These are phyloP conservation scores for Huntiella bhutanensis DNA, from an alignment of 2,329 filamentous ascomycete genomes.

Conservation along the genomic window DNA sequence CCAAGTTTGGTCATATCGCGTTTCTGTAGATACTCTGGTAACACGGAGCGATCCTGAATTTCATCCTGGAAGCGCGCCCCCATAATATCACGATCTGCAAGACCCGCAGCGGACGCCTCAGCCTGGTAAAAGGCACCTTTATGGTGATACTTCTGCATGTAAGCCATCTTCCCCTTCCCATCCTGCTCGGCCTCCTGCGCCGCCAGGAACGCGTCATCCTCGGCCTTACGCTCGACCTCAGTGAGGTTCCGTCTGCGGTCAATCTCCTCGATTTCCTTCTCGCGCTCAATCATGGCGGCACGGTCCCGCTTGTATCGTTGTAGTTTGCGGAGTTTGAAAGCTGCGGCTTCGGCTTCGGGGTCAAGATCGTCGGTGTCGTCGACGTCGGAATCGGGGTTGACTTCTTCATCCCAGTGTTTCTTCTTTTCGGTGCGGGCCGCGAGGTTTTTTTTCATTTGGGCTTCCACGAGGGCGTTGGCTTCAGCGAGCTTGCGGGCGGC, in stretches of 20 bases:
- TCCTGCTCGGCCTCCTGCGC: conserved; percentile 66
- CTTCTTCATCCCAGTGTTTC: conserved; percentile 70
- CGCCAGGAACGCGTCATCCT: conserved; percentile 63
- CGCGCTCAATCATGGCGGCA: conserved; percentile 62
- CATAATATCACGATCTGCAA: conserved; percentile 71
- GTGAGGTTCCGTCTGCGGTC: conserved; percentile 77
- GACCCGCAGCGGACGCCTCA: conserved; percentile 53
- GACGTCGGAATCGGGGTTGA: conserved; percentile 51
- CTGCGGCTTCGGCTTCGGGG: conserved; percentile 70
- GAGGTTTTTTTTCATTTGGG: conserved; percentile 68
- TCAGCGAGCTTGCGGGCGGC: conserved; percentile 49
- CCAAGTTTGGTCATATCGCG: conserved; percentile 87
- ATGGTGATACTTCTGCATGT: conserved; percentile 93
- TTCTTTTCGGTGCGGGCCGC: conserved; percentile 56
- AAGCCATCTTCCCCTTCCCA: conserved; percentile 60
- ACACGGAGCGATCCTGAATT: conserved; percentile 56
- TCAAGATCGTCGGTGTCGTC: conserved; percentile 81
- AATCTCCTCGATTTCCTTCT: conserved; percentile 73
- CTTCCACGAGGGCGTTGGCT: conserved; percentile 65
- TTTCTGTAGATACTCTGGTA: conserved; percentile 84
- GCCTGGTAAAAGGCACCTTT: conserved; percentile 91
- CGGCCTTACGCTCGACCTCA: conserved; percentile 64
- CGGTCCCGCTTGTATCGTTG: conserved; percentile 75
- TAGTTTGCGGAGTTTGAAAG: conserved; percentile 86
- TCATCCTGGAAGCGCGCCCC: conserved; percentile 70